phyloP scores from a whole-genome alignment of 768 basidiomycete species.

The Pleurotus djamor region DNA sequence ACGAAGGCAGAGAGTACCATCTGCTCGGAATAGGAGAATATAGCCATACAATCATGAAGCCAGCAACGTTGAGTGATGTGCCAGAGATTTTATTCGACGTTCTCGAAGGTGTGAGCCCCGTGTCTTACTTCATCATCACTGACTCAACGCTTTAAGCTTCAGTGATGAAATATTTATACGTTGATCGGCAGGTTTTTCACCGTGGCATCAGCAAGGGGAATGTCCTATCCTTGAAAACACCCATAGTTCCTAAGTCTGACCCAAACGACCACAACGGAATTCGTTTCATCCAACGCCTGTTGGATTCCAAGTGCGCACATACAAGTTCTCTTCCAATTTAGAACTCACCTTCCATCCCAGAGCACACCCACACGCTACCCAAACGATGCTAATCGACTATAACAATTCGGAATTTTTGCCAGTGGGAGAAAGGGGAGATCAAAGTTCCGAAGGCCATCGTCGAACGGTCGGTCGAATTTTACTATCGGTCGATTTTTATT shows the following conservation, averaged over 20 bases:
- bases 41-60: background rate
- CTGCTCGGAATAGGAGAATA: background rate
- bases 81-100: background rate
- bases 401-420: background rate
- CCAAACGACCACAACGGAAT: background rate
- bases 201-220: background rate
- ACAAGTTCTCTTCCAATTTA: background rate
- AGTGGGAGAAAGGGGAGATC: background rate
- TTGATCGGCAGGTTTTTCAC: background rate
- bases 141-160: background rate
- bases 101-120: background rate
- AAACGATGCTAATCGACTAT: background rate
- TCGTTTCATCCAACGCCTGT: background rate
- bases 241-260: background rate
- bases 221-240: background rate
- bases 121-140: background rate
- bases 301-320: background rate
- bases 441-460: background rate
- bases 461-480: background rate
- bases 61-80: background rate
- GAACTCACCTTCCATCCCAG: background rate
- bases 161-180: background rate
- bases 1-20: background rate
- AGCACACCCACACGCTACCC: background rate
- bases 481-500: background rate